Evolutionary conservation across 441 rosid species (phyloP).

Genomic region (Syzygium malaccense): DNA sequence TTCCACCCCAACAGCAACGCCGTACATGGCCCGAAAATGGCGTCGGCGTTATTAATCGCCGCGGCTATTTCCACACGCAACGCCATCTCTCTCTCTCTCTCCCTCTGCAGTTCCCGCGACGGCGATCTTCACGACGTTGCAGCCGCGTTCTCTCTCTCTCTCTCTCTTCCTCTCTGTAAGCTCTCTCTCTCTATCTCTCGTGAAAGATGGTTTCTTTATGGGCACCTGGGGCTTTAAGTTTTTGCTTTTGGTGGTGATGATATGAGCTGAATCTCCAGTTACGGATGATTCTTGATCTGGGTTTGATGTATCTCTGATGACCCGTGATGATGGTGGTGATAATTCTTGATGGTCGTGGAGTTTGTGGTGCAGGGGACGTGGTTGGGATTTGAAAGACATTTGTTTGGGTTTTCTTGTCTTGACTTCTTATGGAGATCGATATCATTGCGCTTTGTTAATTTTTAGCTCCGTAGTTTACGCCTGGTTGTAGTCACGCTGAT

Average conservation of each 20-base stretch:
- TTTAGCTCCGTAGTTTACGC: neutral
- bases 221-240: neutral
- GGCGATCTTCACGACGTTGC: conserved; percentile 21
- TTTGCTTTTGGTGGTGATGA: neutral
- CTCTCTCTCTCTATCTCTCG: neutral
- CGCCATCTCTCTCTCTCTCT: conserved; percentile 5
- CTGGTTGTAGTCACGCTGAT: neutral
- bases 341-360: neutral
- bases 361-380: neutral
- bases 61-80: conserved; percentile 45
- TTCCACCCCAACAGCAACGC: conserved; percentile 37
- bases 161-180: conserved; percentile 18
- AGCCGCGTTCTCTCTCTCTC: conserved; percentile 37
- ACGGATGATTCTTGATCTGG: neutral
- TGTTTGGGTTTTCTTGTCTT: neutral
- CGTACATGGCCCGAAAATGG: conserved; percentile 19
- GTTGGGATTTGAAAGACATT: neutral
- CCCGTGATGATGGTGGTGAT: neutral
- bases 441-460: rapidly evolving
- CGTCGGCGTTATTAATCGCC: conserved; percentile 52
- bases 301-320: neutral
- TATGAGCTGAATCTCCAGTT: neutral
- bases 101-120: conserved; percentile 9
- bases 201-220: neutral
- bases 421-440: neutral